Base-by-base conservation (phyloP, 768 basidiomycete species). In the Suillus ampliporus region DNA sequence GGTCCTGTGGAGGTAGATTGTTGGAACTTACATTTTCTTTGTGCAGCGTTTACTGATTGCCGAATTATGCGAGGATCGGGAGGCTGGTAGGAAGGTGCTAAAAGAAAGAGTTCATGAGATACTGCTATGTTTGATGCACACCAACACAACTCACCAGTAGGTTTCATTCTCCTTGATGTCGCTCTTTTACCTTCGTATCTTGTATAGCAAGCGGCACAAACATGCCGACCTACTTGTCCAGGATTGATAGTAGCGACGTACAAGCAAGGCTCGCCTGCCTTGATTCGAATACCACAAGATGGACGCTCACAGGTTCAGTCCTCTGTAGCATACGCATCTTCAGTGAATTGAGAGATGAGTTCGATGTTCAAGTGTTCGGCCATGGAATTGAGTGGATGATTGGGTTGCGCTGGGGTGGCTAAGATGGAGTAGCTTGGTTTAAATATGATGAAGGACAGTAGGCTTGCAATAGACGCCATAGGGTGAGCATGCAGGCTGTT, bases 11-110 rank as follows among this genome's bases (percentile, higher is more conserved):
- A 44, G 43, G n/a, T 8, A 43, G 41, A 43, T 43, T n/a, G 9
- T 44, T 44, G 9, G 43, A 44, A 44, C 43, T 44, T 44, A 44
- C 43, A 44, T 44, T 21, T 21, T 57, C 44, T 44, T 46, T 31
- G 34, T 1, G 11, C 46, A 47, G 46, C 46, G 47, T 56, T 60
- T n/a, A 60, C 40, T 1, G 58, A 60, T 17, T 60, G 58, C 17
- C 6, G 21, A 37, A 60, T 60, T 44, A 44, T 44, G 11, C 5
- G 9, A 44, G 43, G 43, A 44, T 21, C 10, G 10, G 43, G 43
- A 44, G 43, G 9, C n/a, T 44, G 43, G 11, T 11, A n/a, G 43
- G 43, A 44, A 21, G 43, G n/a, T 5, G 43, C 43, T 44, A 10
- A 44, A 21, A 44, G 9, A 44, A 44, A 44, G 41, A 43, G 41